Percentiles rank a stretch among this genome's conserved stretches.
Conservation (phyloP, 495 filamentous ascomycete species). For the Aspergillus haitiensis region DNA sequence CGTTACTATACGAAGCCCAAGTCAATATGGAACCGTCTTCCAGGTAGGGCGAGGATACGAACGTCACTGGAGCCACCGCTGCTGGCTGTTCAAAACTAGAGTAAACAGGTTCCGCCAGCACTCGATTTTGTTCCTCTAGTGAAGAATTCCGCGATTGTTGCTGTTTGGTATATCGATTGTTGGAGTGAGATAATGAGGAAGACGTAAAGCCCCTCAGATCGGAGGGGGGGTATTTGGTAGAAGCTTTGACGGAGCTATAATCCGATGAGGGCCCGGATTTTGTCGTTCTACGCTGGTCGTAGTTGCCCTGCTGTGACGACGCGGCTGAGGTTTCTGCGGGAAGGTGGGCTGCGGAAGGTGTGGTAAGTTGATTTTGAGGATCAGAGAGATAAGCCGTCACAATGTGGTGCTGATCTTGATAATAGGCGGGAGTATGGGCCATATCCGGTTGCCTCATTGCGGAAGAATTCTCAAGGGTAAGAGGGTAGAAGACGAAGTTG, state of each 20-base stretch:
- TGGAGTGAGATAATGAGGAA: constrained; percentile 11
- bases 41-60: constrained; percentile 23
- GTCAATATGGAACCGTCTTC: constrained; percentile 32
- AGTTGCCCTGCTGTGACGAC: constrained; percentile 9
- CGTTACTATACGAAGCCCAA: constrained; percentile 31
- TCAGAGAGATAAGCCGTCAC: constrained; percentile 27
- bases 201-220: constrained; percentile 15
- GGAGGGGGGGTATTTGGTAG: constrained; percentile 14
- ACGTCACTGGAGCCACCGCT: constrained; percentile 21
- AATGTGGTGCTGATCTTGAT: constrained; percentile 34
- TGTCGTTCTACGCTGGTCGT: constrained; percentile 8
- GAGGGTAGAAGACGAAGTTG: constrained; percentile 21
- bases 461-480: constrained; percentile 20
- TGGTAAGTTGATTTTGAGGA: constrained; percentile 22
- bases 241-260: constrained; percentile 11
- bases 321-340: constrained; percentile 25
- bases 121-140: constrained; percentile 5
- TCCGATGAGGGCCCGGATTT: constrained; percentile 15
- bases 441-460: constrained; percentile 44
- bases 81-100: constrained; percentile 17
- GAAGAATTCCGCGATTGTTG: constrained; percentile 12
- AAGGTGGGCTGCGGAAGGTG: constrained; percentile 27
- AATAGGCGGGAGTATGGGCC: constrained; percentile 45
- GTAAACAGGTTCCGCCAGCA: constrained; percentile 17
- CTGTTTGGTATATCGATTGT: constrained; percentile 4